Evolutionary conservation across 805 yeast species (phyloP).

Genomic region (Maudiozyma saulgeensis): DNA sequence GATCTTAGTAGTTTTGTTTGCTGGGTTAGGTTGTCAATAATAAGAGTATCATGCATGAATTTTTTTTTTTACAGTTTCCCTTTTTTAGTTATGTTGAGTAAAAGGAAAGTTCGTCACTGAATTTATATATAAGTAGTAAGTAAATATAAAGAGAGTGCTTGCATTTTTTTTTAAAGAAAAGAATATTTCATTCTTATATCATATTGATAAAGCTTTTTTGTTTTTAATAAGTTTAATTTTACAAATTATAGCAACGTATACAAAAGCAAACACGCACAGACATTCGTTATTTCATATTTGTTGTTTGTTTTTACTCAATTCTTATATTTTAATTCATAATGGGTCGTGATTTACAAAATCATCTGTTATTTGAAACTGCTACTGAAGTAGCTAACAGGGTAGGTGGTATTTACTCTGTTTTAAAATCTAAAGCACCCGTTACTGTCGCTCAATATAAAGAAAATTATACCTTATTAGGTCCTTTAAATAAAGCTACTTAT

Average conservation of each 20-base stretch:
- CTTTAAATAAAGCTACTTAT: conserved; percentile 63
- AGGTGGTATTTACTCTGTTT: conserved; percentile 94
- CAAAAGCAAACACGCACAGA: neutral
- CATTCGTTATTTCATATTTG: neutral
- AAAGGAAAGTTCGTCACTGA: too few species aligned
- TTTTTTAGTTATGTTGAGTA: too few species aligned
- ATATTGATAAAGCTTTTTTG: too few species aligned
- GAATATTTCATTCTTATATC: too few species aligned
- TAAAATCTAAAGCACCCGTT: conserved; percentile 93
- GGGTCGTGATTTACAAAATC: conserved; percentile 82
- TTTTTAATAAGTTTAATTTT: too few species aligned
- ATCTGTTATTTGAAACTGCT: conserved; percentile 84
- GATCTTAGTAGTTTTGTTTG: too few species aligned
- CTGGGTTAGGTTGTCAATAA: too few species aligned
- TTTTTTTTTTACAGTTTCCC: too few species aligned
- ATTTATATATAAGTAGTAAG: too few species aligned
- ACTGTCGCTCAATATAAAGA: conserved; percentile 89
- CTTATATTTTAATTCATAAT: conserved; percentile 24
- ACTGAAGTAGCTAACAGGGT: conserved; percentile 97
- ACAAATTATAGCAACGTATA: neutral
- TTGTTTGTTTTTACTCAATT: neutral
- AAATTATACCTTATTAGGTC: conserved; percentile 81
- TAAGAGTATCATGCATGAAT: too few species aligned
- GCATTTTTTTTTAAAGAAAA: too few species aligned
- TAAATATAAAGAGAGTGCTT: too few species aligned